phyloP scores from a whole-genome alignment of 768 basidiomycete species.

The Cystofilobasidium macerans region DNA sequence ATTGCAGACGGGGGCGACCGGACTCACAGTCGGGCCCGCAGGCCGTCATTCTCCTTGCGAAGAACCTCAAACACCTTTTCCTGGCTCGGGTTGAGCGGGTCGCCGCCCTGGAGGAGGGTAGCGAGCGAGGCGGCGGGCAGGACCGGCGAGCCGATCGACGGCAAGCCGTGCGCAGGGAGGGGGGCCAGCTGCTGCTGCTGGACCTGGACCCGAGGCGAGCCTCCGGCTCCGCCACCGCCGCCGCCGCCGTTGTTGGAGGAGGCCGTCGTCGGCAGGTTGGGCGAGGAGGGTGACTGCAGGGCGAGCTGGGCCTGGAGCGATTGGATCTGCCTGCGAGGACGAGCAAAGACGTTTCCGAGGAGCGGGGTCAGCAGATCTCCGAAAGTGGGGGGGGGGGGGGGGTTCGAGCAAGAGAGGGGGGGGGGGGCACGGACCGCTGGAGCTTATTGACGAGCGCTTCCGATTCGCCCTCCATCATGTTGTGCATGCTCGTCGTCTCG shows the following conservation, averaged over 20 bases:
- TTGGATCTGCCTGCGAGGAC: slow-evolving; percentile 10
- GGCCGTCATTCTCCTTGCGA: slow-evolving; percentile 15
- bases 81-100: slow-evolving; percentile 10
- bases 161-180: not conserved
- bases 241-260: too few species aligned
- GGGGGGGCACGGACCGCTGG: slow-evolving; percentile 10
- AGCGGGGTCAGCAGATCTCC: not conserved
- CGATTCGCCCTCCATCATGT: slow-evolving; percentile 20
- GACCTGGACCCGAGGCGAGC: too few species aligned
- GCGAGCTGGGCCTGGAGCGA: slow-evolving; percentile 20
- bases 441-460: slow-evolving; percentile 22
- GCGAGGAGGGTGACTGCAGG: not conserved
- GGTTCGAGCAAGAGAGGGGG: not conserved
- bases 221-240: too few species aligned
- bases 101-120: not conserved
- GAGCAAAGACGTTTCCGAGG: not conserved
- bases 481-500: slow-evolving; percentile 17
- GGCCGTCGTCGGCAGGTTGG: not conserved
- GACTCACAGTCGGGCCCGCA: slow-evolving; percentile 17
- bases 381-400: not conserved
- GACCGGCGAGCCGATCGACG: slow-evolving; percentile 6
- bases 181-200: too few species aligned
- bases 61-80: slow-evolving; percentile 8
- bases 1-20: not conserved
- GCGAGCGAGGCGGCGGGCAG: not conserved